phyloP scores from a whole-genome alignment of 495 filamentous ascomycete genomes.

The Hyaloscypha bicolor region DNA sequence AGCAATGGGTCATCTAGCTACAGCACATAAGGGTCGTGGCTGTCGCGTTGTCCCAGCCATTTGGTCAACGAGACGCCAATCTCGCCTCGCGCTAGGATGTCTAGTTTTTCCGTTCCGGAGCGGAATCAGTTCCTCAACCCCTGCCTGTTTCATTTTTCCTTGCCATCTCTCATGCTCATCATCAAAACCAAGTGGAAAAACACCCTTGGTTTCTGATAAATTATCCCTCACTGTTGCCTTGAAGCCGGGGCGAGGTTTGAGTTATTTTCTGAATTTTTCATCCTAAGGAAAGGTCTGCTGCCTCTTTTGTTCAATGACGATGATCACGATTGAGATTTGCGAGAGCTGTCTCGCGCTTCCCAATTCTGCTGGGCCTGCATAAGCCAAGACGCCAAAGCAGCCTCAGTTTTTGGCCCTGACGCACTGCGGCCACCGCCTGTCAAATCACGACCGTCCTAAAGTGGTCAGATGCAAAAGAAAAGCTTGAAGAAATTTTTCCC shows the following conservation, averaged over 20 bases:
- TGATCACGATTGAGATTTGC: background rate
- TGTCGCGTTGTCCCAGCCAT: background rate
- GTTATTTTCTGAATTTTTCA: slow-evolving; percentile 5
- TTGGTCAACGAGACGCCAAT: background rate
- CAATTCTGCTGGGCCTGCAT: slow-evolving; percentile 16
- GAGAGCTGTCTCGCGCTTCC: slow-evolving; percentile 18
- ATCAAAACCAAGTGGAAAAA: background rate
- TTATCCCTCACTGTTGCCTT: background rate
- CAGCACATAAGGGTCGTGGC: background rate
- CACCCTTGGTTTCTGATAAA: background rate
- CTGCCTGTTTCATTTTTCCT: background rate
- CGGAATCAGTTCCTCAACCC: background rate
- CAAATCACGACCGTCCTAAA: slow-evolving; percentile 15
- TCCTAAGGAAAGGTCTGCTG: background rate
- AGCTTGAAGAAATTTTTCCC: slow-evolving; percentile 27
- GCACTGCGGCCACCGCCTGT: slow-evolving; percentile 5
- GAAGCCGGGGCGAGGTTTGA: background rate
- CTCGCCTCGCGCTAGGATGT: background rate
- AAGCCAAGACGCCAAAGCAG: slow-evolving; percentile 27
- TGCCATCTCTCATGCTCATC: background rate
- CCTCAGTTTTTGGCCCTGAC: slow-evolving; percentile 24
- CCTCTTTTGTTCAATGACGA: background rate
- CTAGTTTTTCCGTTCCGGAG: background rate
- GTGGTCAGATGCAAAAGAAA: slow-evolving; percentile 27
- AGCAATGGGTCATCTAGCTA: slow-evolving; percentile 1